These are phyloP conservation scores for Vigna reflexopilosa DNA, from an alignment of 306 rosid genomes.

Conservation along the genomic window DNA sequence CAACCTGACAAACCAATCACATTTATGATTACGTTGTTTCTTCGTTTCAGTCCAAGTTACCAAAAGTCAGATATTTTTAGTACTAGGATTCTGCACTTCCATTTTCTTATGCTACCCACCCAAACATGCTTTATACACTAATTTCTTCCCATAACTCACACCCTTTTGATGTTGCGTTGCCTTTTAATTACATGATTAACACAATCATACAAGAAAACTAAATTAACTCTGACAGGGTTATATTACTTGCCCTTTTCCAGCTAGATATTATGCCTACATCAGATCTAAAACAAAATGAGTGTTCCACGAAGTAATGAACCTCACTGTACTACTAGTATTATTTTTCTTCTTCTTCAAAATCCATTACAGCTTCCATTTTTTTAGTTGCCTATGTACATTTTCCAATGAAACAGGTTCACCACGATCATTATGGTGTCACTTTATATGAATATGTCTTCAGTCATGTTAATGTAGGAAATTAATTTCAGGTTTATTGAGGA, in stretches of 20 bases:
- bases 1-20: constrained; percentile 25
- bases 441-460: background rate
- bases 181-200: background rate
- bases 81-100: constrained; percentile 16
- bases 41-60: constrained; percentile 14
- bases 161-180: background rate
- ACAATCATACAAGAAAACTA: background rate
- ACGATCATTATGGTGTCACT: background rate
- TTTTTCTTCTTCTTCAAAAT: background rate
- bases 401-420: background rate
- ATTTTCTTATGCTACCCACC: background rate
- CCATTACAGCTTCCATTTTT: background rate
- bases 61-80: background rate
- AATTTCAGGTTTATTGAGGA: too few species aligned
- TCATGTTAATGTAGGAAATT: background rate
- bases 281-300: constrained; percentile 12
- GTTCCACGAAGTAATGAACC: background rate
- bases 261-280: background rate
- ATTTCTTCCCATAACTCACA: background rate
- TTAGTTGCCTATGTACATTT: background rate
- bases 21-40: constrained; percentile 1
- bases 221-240: background rate
- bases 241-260: background rate
- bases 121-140: constrained; percentile 1
- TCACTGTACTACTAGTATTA: too few species aligned